Conservation (phyloP, 441 rosid genomes). For the Theobroma grandiflorum region DNA sequence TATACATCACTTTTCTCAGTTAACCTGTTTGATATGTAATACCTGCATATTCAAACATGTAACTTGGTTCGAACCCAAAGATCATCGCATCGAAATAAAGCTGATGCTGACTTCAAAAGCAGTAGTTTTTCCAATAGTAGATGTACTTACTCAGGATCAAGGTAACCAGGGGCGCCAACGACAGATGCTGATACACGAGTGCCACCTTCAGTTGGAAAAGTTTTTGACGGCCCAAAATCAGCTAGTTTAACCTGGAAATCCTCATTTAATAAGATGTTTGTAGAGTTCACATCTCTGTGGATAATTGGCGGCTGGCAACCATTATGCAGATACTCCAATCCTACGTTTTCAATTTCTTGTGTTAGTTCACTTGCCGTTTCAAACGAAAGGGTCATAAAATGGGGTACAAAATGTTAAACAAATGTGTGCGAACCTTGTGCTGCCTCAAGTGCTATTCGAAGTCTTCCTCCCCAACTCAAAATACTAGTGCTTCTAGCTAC, state of each 20-base stretch:
- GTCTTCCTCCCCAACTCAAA: neutral
- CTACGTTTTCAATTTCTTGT: constrained; percentile 19
- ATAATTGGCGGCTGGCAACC: constrained; percentile 52
- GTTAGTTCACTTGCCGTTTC: neutral
- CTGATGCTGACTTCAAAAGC: too few species aligned
- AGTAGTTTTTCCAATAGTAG: neutral
- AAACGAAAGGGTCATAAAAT: too few species aligned
- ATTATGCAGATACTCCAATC: constrained; percentile 45
- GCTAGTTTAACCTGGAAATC: neutral
- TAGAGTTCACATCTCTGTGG: constrained; percentile 46
- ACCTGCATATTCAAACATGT: neutral
- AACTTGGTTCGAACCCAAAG: neutral
- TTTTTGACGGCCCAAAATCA: constrained; percentile 47
- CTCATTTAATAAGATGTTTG: neutral
- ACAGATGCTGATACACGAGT: constrained; percentile 23
- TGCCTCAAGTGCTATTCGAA: neutral
- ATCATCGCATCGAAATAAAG: neutral
- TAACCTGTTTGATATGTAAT: neutral
- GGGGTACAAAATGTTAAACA: too few species aligned
- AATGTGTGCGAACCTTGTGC: neutral
- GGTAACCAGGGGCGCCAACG: constrained; percentile 38
- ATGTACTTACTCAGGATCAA: constrained; percentile 42
- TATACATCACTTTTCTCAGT: constrained; percentile 22
- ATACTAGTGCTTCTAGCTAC: neutral
- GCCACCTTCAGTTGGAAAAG: constrained; percentile 18